Evolutionary conservation across 1,284 basidiomycete species (phyloP), one percentile per base, ranked within the genome.

Genomic region (Gymnopus androsaceus): DNA sequence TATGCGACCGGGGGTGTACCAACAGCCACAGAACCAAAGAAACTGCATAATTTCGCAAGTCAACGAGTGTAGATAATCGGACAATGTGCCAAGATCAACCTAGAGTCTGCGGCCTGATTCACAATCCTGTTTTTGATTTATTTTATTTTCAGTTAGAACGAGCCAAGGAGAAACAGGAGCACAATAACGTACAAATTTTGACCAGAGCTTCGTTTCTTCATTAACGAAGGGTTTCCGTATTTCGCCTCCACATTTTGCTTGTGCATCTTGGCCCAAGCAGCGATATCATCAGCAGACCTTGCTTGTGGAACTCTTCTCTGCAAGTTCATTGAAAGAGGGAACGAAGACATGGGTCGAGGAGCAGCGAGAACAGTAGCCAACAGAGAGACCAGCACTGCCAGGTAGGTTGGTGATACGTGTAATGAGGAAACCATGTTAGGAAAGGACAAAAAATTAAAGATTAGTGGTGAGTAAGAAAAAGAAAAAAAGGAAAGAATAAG

Each of bases 1-100:
- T 79, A 90, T 1, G 85, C 75, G 4, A 74, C 72, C 0, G 86
- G 76, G 4, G 88, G 87, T 1, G 85, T 87, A 14, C 87, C 88
- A 28, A 90, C 75, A 0, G 85, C 83, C 31, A 90, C 59, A 0
- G 85, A 81, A 2, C 88, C 88, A 63, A 76, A 82, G 65, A 82
- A 90, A 64, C 85, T 87, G 25, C 38, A n/a, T 12, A 8, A 28
- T n/a, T n/a, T 30, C 23, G 14, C 6, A 14, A 17, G 23, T 28
- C 34, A 9, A 25, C n/a, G n/a, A 41, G 89, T n/a, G 33, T 58
- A 49, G n/a, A n/a, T n/a, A n/a, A 44, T 28, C 17, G 44, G 48
- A 55, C 30, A 51, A 48, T 67, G n/a, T n/a, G n/a, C n/a, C n/a
- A n/a, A n/a, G n/a, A n/a, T n/a, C 36, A 62, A 81, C 80, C 79